Evolutionary conservation across 345 rosid species (phyloP).

Genomic region (Angophora floribunda): DNA sequence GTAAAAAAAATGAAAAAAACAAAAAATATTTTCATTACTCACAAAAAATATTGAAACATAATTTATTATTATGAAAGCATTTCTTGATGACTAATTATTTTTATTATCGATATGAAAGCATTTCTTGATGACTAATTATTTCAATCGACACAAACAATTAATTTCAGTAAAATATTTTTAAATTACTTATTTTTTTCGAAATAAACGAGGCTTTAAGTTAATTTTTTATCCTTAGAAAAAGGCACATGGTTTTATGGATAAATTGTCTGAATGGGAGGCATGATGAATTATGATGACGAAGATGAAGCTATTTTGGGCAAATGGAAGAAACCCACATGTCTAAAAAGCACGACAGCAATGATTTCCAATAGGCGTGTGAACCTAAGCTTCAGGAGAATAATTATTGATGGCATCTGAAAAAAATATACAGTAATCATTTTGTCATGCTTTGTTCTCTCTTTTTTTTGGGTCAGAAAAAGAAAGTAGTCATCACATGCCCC

Average conservation of each 20-base stretch:
- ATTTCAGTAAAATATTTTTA: no score
- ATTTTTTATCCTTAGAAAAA: background rate
- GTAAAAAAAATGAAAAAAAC: no score
- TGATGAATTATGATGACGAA: background rate
- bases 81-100: background rate
- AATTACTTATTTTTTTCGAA: rapidly evolving
- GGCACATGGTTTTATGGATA: background rate
- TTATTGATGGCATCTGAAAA: background rate
- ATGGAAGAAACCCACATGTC: background rate
- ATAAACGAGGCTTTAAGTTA: no score
- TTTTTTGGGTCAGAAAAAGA: background rate
- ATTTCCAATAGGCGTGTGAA: background rate
- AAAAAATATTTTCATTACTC: no score
- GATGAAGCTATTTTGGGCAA: background rate
- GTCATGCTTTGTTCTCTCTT: background rate
- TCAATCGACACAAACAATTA: rapidly evolving
- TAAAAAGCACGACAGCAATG: background rate
- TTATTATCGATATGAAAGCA: background rate
- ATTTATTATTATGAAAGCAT: background rate
- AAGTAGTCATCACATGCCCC: background rate
- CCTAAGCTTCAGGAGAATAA: background rate
- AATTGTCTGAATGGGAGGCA: background rate
- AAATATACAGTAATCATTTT: background rate
- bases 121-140: background rate
- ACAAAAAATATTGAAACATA: background rate